phyloP scores from a whole-genome alignment of 805 yeast species.

The Metschnikowia lochheadii region DNA sequence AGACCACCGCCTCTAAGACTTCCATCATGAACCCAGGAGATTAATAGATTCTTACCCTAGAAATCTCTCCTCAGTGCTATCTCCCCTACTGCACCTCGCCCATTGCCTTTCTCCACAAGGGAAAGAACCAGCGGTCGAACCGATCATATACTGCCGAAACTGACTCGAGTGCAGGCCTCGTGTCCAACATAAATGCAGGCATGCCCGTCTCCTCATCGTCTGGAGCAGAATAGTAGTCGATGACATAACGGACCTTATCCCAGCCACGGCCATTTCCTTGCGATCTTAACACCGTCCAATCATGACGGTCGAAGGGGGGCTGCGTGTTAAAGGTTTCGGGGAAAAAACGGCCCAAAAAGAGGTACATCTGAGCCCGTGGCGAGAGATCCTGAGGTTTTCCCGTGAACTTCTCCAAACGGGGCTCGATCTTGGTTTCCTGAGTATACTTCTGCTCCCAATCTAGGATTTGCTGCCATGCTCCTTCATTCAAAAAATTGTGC shows the following conservation, averaged over 20 bases:
- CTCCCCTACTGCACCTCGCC: constrained; percentile 34
- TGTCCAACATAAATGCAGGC: constrained; percentile 91
- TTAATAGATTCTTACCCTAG: no score
- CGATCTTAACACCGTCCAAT: constrained; percentile 90
- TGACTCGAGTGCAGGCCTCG: constrained; percentile 88
- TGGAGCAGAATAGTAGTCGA: constrained; percentile 95
- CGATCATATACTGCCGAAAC: constrained; percentile 64
- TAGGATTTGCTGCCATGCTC: constrained; percentile 93
- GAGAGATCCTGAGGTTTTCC: constrained; percentile 87
- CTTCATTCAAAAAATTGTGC: constrained; percentile 93
- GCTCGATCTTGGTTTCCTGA: constrained; percentile 49
- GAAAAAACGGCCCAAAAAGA: constrained; percentile 60
- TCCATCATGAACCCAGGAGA: no score
- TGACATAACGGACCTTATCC: constrained; percentile 78
- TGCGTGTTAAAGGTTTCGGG: constrained; percentile 70
- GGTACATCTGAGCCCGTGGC: constrained; percentile 77
- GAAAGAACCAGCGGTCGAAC: constrained; percentile 60
- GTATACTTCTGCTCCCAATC: constrained; percentile 85
- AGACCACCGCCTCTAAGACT: no score
- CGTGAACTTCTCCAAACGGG: constrained; percentile 79
- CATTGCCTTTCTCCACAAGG: constrained; percentile 67
- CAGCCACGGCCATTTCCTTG: constrained; percentile 45
- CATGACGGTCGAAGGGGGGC: constrained; percentile 97
- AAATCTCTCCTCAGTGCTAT: no score
- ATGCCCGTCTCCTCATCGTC: constrained; percentile 80